These are phyloP conservation scores for Breviolum minutum DNA, from an alignment of 73 alveolate species.

Conservation along the genomic window DNA sequence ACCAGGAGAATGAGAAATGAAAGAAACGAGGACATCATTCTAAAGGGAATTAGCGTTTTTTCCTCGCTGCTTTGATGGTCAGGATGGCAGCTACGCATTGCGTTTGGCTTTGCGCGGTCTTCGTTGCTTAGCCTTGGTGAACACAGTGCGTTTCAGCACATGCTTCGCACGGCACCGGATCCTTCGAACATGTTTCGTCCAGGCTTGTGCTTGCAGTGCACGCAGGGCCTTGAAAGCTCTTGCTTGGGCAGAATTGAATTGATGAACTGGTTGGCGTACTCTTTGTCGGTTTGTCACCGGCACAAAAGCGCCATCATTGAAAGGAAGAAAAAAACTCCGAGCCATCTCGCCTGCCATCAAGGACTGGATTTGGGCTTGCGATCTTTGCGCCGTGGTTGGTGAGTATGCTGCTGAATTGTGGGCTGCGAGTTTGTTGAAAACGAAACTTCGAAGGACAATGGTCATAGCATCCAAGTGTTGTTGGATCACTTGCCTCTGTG, in stretches of 20 bases:
- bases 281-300: neutral
- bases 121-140: neutral
- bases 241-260: neutral
- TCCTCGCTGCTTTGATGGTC: too few relatives aligned
- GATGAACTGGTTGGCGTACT: neutral
- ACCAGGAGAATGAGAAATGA: too few relatives aligned
- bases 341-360: neutral
- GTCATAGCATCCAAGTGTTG: neutral
- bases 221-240: neutral
- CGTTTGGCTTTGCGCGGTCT: neutral
- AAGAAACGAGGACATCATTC: too few relatives aligned
- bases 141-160: neutral
- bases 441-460: neutral
- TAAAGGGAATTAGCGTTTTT: too few relatives aligned
- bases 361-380: neutral
- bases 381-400: conserved; percentile 12
- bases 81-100: too few relatives aligned
- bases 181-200: neutral
- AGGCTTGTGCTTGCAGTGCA: neutral
- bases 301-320: neutral
- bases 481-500: neutral
- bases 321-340: too few relatives aligned
- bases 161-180: neutral
- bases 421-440: neutral
- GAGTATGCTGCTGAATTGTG: conserved; percentile 2